These are phyloP conservation scores for Populus euphratica DNA, from an alignment of 345 rosid genomes.

Conservation along the genomic window DNA sequence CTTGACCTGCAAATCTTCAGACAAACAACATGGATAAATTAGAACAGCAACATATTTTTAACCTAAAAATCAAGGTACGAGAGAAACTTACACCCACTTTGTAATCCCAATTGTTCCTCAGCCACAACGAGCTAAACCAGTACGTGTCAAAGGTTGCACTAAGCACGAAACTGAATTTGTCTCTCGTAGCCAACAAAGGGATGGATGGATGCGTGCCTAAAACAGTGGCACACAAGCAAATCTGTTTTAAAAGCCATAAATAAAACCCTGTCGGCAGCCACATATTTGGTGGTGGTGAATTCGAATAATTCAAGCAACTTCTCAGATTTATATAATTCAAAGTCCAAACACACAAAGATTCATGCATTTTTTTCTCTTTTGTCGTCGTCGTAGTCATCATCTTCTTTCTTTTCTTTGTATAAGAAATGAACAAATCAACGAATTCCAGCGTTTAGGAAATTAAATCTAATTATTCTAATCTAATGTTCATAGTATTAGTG, in stretches of 20 bases:
- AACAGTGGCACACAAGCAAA: not conserved
- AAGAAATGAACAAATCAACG: not conserved
- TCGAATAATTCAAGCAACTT: not conserved
- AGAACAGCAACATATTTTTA: not conserved
- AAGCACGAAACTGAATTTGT: not conserved
- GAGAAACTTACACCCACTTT: not conserved
- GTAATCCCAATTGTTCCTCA: not conserved
- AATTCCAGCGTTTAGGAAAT: not conserved
- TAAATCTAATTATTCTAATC: not conserved
- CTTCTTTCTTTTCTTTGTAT: not conserved
- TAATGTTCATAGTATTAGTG: conserved; percentile 12
- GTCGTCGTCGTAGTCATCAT: not conserved
- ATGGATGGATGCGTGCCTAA: not conserved
- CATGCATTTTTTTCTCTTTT: not conserved
- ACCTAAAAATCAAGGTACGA: not conserved
- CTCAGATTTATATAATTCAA: not conserved
- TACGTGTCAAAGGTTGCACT: not conserved
- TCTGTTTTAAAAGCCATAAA: not conserved
- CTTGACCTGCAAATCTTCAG: not conserved
- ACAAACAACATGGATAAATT: not conserved
- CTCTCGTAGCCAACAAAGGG: not conserved
- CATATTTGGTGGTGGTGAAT: not conserved
- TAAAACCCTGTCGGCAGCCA: not conserved
- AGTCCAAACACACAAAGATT: not conserved
- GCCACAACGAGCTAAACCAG: not conserved